Base-by-base conservation (phyloP, 306 rosid species). In the Astragalus glycyphyllos region DNA sequence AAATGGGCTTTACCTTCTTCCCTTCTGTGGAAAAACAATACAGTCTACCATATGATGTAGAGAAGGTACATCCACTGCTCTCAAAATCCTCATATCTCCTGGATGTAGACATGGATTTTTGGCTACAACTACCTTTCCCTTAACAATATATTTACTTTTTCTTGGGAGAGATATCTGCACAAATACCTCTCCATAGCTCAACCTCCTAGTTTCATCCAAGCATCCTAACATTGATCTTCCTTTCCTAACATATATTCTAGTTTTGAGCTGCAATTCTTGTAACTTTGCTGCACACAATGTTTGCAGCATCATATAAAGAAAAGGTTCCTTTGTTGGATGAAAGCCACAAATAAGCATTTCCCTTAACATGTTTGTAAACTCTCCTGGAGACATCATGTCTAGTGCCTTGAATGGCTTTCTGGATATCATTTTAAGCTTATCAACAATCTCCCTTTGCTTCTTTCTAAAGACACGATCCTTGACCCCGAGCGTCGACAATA, bases 181-280 rank as follows among this genome's bases (percentile, higher is more conserved):
- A 80, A 92, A 92, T 35, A 92, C 92, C 80, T 92, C 80, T 47
- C 96, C 98, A 81, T 92, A 86, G 57, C 82, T 87, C 35, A 92
- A 56, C 41, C 80, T 87, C 79, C 84, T 72, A 7, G 95, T 92
- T 83, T 92, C 96, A 68, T 92, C 98, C 23, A 92, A 86, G 79
- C 94, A 86, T 44, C 98, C 98, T 90, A 92, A 80, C 96, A 92
- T 71, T 71, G 92, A 84, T 77, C 89, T 82, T 83, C 98, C 98
- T 40, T 78, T 64, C 71, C 86, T 88, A 63, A 92, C 78, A 69
- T 83, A 69, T 71, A 92, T 87, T 81, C 95, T 87, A 10, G 88
- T 48, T 77, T 83, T 92, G 38, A 55, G 80, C 74, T 85, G 80
- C 78, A 92, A 66, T 14, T 86, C 98, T 80, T 81, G 83, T 65